These are phyloP conservation scores for Cytidiella melzeri DNA, from an alignment of 768 basidiomycete species.

Conservation along the genomic window DNA sequence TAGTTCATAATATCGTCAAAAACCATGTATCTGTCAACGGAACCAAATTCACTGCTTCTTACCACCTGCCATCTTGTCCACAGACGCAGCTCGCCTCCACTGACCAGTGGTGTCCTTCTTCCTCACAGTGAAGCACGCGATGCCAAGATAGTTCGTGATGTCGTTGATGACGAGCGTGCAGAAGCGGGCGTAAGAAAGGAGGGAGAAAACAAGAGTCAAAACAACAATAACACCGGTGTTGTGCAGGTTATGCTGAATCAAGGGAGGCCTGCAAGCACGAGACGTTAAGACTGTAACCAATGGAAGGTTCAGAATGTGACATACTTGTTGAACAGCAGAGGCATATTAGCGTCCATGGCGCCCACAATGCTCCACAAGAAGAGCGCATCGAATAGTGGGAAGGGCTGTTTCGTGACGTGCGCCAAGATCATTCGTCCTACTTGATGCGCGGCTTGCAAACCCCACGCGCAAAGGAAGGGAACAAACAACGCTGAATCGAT, in stretches of 20 bases:
- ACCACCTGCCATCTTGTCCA: conserved; percentile 9
- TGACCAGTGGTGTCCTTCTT: conserved; percentile 71
- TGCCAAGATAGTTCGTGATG: conserved; percentile 88
- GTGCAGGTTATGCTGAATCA: conserved; percentile 64
- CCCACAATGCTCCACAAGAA: conserved; percentile 79
- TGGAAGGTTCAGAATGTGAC: too few species aligned
- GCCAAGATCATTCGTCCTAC: conserved; percentile 91
- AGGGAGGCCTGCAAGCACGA: conserved; percentile 47
- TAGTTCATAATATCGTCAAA: too few species aligned
- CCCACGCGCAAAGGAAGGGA: conserved; percentile 90
- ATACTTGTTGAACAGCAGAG: conserved; percentile 58
- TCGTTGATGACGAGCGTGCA: conserved; percentile 78
- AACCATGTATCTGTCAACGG: too few species aligned
- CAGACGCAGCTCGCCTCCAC: conserved; percentile 34
- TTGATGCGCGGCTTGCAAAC: conserved; percentile 83
- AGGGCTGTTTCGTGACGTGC: conserved; percentile 77
- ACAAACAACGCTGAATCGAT: conserved; percentile 73
- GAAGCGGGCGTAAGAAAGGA: conserved; percentile 70
- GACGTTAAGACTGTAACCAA: too few species aligned
- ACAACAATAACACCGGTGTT: conserved; percentile 68
- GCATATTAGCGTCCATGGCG: conserved; percentile 79
- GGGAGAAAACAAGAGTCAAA: conserved; percentile 59
- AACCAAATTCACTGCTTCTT: conserved; percentile 6
- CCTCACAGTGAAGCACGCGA: conserved; percentile 90
- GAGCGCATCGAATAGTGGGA: conserved; percentile 84